Conservation (phyloP, 345 rosid genomes). For the Fremontodendron californicum region DNA sequence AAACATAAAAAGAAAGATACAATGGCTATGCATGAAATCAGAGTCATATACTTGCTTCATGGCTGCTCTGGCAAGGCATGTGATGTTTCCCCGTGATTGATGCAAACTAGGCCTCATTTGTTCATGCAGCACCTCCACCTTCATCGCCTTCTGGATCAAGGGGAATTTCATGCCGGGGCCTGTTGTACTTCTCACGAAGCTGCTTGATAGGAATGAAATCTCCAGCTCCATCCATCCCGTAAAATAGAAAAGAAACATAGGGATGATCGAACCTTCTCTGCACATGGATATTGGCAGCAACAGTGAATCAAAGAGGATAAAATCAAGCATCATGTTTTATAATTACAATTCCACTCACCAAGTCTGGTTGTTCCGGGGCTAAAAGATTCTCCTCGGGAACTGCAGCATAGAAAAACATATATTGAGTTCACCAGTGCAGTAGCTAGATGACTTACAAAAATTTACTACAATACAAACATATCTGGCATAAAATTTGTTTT, state of each 20-base stretch:
- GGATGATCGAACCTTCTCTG: slow-evolving; percentile 96
- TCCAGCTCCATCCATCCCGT: slow-evolving; percentile 77
- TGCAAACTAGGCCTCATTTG: neutral
- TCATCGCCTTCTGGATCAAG: slow-evolving; percentile 54
- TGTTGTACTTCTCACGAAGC: slow-evolving; percentile 74
- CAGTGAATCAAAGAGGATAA: neutral
- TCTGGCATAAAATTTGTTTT: neutral
- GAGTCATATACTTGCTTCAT: neutral
- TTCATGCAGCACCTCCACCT: slow-evolving; percentile 23
- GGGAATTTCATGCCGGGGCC: slow-evolving; percentile 72
- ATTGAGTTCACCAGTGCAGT: slow-evolving; percentile 6
- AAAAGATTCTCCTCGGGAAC: slow-evolving; percentile 84
- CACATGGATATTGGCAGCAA: slow-evolving; percentile 15
- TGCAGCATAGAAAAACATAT: slow-evolving; percentile 34
- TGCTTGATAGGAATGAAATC: slow-evolving; percentile 95
- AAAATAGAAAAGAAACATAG: slow-evolving; percentile 69
- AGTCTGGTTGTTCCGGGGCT: slow-evolving; percentile 57
- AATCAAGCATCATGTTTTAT: slow-evolving; percentile 3
- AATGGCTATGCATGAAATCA: neutral
- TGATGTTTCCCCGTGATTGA: neutral
- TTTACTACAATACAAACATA: neutral
- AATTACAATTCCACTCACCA: slow-evolving; percentile 37
- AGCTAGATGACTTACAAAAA: neutral
- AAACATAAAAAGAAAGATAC: neutral
- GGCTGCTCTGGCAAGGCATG: neutral